Evolutionary conservation across 2,329 filamentous ascomycete species (phyloP), one percentile per base, ranked within the genome.

Genomic region (Orbilia ellipsospora): DNA sequence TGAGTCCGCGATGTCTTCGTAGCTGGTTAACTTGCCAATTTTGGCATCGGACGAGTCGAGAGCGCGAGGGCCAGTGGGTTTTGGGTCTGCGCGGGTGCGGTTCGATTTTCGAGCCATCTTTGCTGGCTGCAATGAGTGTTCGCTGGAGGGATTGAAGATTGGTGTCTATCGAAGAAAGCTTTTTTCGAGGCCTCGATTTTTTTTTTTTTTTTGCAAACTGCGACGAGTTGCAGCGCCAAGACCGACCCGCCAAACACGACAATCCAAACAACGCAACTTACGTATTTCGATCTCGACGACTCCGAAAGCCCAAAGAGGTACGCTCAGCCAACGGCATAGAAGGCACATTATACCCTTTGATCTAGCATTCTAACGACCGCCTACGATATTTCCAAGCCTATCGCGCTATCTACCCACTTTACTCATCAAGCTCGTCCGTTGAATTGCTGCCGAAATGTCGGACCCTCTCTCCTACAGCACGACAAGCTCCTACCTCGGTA

Each of bases 1-100:
- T 0, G 93, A 96, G 82, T 97, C 90, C 78, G 94, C 92, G 79
- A 99, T 90, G 83, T 96, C 93, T 82, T 94, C 90, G 61, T 67
- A 72, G 16, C 62, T 76, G 28, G 68, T 72, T 12, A 72, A 40
- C 20, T 85, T 84, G 23, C 85, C 86, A 15, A 93, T 86, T 62
- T 89, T 88, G 42, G 90, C 88, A 77, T 90, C 88, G 36, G 84
- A 83, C 56, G 84, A 80, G 80, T 90, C 83, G 73, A 88, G 80
- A 40, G 88, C 88, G 75, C 84, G 85, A 2, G 87, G 87, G 82
- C 83, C 36, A 80, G 36, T 57, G 10, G 70, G 40, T 85, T 77
- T 81, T 85, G 77, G 86, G 85, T 20, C 64, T n/a, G 44, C 40
- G 51, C 28, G 52, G 2, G 87, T 85, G 0, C 88, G 90, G 85